Evolutionary conservation across 176 grass and related monocot genomes (phyloP).

Genomic region (Luzula sylvatica): DNA sequence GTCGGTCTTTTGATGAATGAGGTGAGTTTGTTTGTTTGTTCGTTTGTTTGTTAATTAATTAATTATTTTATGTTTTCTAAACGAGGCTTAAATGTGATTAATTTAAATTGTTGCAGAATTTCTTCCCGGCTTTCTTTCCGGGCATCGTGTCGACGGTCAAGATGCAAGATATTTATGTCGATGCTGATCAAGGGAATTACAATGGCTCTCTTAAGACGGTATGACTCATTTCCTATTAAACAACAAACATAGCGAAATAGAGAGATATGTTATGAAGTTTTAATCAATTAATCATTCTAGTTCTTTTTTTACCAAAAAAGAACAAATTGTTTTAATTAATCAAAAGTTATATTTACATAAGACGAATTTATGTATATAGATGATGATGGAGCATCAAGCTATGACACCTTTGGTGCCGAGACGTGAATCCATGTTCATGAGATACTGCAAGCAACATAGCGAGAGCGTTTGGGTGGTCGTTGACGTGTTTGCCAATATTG

Average conservation of each 20-base stretch:
- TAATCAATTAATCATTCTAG: not conserved
- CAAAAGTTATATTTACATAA: constrained; percentile 5
- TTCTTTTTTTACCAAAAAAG: not conserved
- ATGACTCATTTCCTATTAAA: constrained; percentile 7
- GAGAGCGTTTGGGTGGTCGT: constrained; percentile 23
- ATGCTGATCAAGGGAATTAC: constrained; percentile 7
- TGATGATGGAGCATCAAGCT: constrained; percentile 3
- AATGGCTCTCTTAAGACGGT: constrained; percentile 45
- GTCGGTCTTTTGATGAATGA: constrained; percentile 35
- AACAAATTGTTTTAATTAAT: not conserved
- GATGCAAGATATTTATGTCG: constrained; percentile 18
- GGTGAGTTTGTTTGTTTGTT: constrained; percentile 24
- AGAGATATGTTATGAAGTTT: too few relatives aligned
- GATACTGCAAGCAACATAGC: constrained; percentile 29
- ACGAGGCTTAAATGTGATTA: not conserved
- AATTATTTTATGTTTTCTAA: not conserved
- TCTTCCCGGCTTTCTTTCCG: constrained; percentile 33
- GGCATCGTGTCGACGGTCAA: constrained; percentile 21
- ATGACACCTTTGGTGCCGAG: constrained; percentile 39
- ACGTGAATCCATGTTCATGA: constrained; percentile 44
- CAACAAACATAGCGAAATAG: not conserved
- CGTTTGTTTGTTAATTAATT: not conserved
- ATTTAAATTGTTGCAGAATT: constrained; percentile 31
- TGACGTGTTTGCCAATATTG: constrained; percentile 38
- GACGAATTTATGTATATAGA: constrained; percentile 34